Percentiles rank a stretch among this genome's conserved stretches.
Conservation (phyloP, 495 filamentous ascomycete species). For the Pyrenula aspistea region DNA sequence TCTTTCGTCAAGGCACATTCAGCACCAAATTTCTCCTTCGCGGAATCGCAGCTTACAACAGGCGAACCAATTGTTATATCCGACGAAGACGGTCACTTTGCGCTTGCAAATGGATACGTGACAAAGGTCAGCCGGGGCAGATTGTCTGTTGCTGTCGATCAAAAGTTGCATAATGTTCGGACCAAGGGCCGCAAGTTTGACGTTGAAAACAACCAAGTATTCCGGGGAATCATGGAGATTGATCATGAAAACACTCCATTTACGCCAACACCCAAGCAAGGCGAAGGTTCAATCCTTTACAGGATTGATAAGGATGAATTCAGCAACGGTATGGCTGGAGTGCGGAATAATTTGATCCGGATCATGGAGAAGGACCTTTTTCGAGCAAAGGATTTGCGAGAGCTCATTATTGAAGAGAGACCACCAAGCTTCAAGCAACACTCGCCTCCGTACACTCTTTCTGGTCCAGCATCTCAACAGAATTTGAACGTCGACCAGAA, state of each 20-base stretch:
- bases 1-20: constrained; percentile 58
- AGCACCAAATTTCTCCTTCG: constrained; percentile 56
- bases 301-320: constrained; percentile 96
- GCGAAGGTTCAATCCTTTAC: constrained; percentile 53
- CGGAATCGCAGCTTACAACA: constrained; percentile 77
- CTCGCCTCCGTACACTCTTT: constrained; percentile 45
- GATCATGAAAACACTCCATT: constrained; percentile 30
- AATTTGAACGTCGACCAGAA: constrained; percentile 78
- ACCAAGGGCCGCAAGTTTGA: constrained; percentile 66
- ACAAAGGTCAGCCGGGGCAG: constrained; percentile 56
- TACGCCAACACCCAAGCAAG: constrained; percentile 15
- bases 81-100: constrained; percentile 89
- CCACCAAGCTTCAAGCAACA: constrained; percentile 60
- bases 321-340: constrained; percentile 90
- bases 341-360: constrained; percentile 85
- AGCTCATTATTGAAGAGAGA: constrained; percentile 60
- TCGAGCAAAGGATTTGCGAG: constrained; percentile 61
- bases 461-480: constrained; percentile 30
- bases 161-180: constrained; percentile 74
- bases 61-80: constrained; percentile 95
- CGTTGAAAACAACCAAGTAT: constrained; percentile 62
- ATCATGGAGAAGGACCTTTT: constrained; percentile 73
- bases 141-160: constrained; percentile 81
- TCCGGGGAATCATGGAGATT: constrained; percentile 86
- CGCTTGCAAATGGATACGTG: constrained; percentile 83